These are phyloP conservation scores for Trichoderma oligosporum DNA, from an alignment of 2,329 filamentous ascomycete species.

Conservation along the genomic window DNA sequence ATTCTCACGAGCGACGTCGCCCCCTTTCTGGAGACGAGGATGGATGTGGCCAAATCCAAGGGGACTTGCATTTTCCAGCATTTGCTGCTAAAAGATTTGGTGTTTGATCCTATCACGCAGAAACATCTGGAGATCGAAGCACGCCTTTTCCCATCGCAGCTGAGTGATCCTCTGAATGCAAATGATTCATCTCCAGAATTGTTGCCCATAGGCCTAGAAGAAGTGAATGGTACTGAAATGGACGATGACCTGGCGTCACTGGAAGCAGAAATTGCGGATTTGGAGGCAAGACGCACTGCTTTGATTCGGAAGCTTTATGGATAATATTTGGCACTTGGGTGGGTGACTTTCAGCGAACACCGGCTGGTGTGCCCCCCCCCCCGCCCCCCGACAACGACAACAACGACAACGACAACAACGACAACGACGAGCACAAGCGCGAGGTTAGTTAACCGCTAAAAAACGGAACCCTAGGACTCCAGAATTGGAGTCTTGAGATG, in stretches of 20 bases:
- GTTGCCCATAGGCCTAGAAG: background rate
- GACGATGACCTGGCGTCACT: background rate
- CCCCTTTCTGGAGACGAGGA: background rate
- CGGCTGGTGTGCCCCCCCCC: background rate
- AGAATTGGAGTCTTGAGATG: no score
- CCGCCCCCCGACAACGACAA: background rate
- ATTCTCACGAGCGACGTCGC: background rate
- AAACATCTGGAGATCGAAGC: conserved; percentile 2
- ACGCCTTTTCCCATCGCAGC: background rate
- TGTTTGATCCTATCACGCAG: conserved; percentile 9
- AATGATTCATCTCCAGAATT: background rate
- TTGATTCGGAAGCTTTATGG: background rate
- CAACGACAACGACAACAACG: no score
- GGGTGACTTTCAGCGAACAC: background rate
- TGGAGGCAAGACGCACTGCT: background rate
- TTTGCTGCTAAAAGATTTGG: conserved; percentile 7
- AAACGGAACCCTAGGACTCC: no score
- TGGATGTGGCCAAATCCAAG: background rate
- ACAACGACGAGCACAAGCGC: background rate
- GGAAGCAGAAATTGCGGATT: background rate
- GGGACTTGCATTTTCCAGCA: background rate
- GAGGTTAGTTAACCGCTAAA: no score
- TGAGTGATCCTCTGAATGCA: background rate
- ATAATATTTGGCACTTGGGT: background rate
- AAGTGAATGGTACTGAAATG: background rate